phyloP scores from a whole-genome alignment of 208 protist genomes.

The Leishmania gerbilli region DNA sequence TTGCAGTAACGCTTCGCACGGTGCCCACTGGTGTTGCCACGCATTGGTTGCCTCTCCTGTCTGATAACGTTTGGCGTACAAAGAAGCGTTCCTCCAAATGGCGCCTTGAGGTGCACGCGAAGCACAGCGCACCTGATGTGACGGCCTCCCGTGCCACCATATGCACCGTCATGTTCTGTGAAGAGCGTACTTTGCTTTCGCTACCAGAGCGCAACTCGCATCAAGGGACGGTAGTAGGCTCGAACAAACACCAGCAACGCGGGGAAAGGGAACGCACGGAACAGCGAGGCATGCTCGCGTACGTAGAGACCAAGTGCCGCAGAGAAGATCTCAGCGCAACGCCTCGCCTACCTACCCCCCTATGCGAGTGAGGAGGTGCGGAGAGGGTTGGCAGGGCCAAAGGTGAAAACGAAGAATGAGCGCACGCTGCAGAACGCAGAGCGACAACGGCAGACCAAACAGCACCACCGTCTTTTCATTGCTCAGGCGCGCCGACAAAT shows the following conservation, averaged over 20 bases:
- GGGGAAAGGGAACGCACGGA: background rate
- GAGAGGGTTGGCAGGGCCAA: background rate
- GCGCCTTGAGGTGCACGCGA: background rate
- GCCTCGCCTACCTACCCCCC: background rate
- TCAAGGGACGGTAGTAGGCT: background rate
- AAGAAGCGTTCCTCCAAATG: background rate
- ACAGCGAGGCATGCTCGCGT: background rate
- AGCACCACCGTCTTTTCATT: background rate
- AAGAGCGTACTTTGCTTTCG: background rate
- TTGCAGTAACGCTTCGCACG: background rate
- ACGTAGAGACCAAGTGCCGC: background rate
- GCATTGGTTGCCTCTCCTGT: background rate
- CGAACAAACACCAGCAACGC: conserved; percentile 5
- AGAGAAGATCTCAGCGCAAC: conserved; percentile 7
- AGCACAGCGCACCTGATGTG: background rate
- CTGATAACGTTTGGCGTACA: background rate
- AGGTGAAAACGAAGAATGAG: background rate
- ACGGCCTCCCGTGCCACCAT: background rate
- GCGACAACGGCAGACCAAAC: too few species aligned
- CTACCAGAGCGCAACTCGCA: background rate
- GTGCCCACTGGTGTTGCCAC: background rate
- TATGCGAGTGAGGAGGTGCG: background rate
- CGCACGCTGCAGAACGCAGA: background rate
- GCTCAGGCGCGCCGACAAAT: background rate
- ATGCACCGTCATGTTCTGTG: background rate